phyloP scores from a whole-genome alignment of 139 green algal species.

The Chlorella ohadii region DNA sequence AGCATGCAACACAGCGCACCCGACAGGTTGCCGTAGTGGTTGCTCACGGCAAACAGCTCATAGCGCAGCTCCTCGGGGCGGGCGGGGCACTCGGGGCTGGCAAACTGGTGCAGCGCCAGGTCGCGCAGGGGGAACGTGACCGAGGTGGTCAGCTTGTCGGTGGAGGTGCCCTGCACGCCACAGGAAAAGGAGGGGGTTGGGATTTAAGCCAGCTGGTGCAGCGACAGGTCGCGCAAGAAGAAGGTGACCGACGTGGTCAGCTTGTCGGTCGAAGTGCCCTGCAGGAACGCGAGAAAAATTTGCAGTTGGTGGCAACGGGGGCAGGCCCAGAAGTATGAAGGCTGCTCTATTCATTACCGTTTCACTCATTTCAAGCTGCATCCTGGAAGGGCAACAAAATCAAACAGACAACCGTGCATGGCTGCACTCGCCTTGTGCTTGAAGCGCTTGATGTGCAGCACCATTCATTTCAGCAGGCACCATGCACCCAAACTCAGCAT shows the following conservation, averaged over 20 bases:
- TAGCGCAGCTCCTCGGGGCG: slow-evolving; percentile 35
- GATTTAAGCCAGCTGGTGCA: too few relatives aligned
- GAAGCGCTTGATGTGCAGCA: too few relatives aligned
- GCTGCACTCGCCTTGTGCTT: too few relatives aligned
- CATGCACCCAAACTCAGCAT: not conserved
- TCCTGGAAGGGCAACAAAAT: too few relatives aligned
- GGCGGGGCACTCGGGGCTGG: slow-evolving; percentile 35
- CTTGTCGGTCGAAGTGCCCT: slow-evolving; percentile 51
- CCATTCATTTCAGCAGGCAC: not conserved
- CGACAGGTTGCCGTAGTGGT: slow-evolving; percentile 40
- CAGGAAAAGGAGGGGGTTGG: too few relatives aligned
- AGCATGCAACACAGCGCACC: not conserved
- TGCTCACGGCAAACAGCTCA: slow-evolving; percentile 59
- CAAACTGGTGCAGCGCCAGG: slow-evolving; percentile 42
- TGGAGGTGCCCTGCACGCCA: slow-evolving; percentile 29
- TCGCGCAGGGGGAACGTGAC: slow-evolving; percentile 58
- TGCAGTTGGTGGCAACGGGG: too few relatives aligned
- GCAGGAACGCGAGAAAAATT: too few relatives aligned
- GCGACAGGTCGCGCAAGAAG: slow-evolving; percentile 48
- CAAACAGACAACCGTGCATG: too few relatives aligned
- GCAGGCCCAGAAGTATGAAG: too few relatives aligned
- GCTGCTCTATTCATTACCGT: too few relatives aligned
- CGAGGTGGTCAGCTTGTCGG: slow-evolving; percentile 60
- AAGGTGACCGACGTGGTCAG: slow-evolving; percentile 59
- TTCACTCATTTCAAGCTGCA: too few relatives aligned